A percentile compares a stretch with the other conserved stretches of the same genome.
These are phyloP conservation scores for Cladophialophora carrionii DNA, from an alignment of 2,329 filamentous ascomycete genomes.

Conservation along the genomic window DNA sequence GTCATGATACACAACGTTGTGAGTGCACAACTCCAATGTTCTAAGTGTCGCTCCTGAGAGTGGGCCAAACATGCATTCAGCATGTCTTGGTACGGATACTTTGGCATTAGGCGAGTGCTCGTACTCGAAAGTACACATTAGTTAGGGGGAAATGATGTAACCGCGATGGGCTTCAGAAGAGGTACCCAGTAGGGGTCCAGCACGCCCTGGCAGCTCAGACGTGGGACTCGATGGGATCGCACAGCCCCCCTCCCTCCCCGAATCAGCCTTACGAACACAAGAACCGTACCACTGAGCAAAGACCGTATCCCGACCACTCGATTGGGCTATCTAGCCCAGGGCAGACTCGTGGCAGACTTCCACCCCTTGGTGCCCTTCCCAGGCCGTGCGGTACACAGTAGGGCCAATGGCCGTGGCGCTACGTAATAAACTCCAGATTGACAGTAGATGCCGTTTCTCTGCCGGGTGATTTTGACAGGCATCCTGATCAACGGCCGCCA, in stretches of 20 bases:
- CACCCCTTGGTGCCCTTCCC: background rate
- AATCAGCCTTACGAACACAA: constrained; percentile 30
- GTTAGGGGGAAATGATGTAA: background rate
- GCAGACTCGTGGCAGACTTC: constrained; percentile 29
- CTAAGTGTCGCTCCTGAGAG: background rate
- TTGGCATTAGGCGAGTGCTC: background rate
- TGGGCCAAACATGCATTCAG: background rate
- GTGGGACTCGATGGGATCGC: background rate
- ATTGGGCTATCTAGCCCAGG: constrained; percentile 6
- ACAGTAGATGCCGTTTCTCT: background rate
- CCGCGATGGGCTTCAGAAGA: background rate
- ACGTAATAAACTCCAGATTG: background rate
- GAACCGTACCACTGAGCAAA: constrained; percentile 9
- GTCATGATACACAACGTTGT: background rate
- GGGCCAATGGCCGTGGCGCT: background rate
- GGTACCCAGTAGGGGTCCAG: background rate
- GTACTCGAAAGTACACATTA: background rate
- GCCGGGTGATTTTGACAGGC: background rate
- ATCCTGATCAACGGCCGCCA: no score
- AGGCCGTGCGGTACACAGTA: background rate
- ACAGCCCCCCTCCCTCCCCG: constrained; percentile 18
- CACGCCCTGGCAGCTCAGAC: background rate
- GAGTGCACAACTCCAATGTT: background rate
- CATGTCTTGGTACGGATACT: background rate
- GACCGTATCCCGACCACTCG: background rate